Percentiles rank a stretch among this genome's conserved stretches.
Conservation (phyloP, 306 rosid species). For the Begonia masoniana region DNA sequence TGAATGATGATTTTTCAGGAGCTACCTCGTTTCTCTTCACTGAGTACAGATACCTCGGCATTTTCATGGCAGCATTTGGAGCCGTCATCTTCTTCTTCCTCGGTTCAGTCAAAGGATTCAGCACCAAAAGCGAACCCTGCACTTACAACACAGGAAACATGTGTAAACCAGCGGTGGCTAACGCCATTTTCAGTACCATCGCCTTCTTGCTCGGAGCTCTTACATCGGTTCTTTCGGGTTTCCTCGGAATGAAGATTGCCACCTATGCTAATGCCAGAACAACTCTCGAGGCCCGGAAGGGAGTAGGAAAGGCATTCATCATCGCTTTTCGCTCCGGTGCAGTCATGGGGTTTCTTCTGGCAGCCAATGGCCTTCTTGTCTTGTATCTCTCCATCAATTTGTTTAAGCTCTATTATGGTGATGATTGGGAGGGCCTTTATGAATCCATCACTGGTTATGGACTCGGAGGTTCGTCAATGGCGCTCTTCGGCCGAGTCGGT, state of each 20-base stretch:
- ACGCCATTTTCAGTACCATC: constrained; percentile 37
- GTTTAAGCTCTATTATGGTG: constrained; percentile 57
- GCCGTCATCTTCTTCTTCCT: constrained; percentile 43
- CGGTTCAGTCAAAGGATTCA: constrained; percentile 65
- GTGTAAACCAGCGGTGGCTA: constrained; percentile 67
- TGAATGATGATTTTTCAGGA: constrained; percentile 25
- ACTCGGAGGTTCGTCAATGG: constrained; percentile 74
- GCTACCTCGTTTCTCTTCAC: constrained; percentile 62
- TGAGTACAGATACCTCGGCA: constrained; percentile 37
- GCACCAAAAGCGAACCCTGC: constrained; percentile 57
- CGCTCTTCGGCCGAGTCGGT: constrained; percentile 65
- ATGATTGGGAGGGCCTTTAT: constrained; percentile 68
- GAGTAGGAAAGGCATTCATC: constrained; percentile 47
- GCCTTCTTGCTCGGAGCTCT: constrained; percentile 58
- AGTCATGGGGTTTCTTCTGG: constrained; percentile 65
- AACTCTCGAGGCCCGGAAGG: constrained; percentile 49
- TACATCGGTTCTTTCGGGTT: constrained; percentile 54
- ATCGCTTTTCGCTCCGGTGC: constrained; percentile 55
- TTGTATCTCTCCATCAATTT: constrained; percentile 35
- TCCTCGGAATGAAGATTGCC: constrained; percentile 64
- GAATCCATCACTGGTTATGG: constrained; percentile 69
- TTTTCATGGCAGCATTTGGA: constrained; percentile 47
- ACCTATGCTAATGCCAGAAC: constrained; percentile 73
- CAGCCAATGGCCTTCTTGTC: constrained; percentile 57
- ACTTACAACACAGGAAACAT: constrained; percentile 41